phyloP scores from a whole-genome alignment of 495 filamentous ascomycete species.

The Paragyromitra xinjiangensis region DNA sequence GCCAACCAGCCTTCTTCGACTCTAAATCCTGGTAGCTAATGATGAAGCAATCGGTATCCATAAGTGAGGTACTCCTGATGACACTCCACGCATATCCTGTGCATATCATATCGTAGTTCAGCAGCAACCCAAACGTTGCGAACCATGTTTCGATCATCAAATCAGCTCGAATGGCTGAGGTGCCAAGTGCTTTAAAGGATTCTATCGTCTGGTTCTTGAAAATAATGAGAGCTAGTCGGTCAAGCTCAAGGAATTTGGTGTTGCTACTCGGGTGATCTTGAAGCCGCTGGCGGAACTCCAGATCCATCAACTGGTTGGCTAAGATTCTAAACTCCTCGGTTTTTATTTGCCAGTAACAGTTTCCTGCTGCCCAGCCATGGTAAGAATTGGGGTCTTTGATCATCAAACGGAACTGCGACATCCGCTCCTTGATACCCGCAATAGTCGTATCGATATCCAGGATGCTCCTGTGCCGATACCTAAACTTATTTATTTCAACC shows the following conservation, averaged over 20 bases:
- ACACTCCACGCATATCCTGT: conserved; percentile 24
- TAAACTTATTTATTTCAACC: conserved; percentile 15
- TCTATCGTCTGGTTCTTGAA: not conserved
- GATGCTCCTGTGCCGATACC: conserved; percentile 1
- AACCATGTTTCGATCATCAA: conserved; percentile 12
- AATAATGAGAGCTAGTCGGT: conserved; percentile 1
- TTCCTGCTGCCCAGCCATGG: not conserved
- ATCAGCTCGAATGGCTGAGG: not conserved
- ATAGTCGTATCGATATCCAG: conserved; percentile 1
- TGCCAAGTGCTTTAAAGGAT: not conserved
- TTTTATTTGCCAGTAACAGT: conserved; percentile 2
- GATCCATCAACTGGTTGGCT: conserved; percentile 13
- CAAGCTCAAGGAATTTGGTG: conserved; percentile 9
- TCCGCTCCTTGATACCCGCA: not conserved
- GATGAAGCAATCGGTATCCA: conserved; percentile 28
- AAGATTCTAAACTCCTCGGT: conserved; percentile 9
- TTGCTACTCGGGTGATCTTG: not conserved
- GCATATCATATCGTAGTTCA: conserved; percentile 24
- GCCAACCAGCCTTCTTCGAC: conserved; percentile 4
- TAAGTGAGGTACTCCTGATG: conserved; percentile 1
- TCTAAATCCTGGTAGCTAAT: conserved; percentile 15
- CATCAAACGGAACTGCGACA: conserved; percentile 14
- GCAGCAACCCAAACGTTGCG: not conserved
- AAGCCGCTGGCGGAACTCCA: conserved; percentile 12
- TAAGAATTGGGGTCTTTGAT: conserved; percentile 1